Evolutionary conservation across 2,329 filamentous ascomycete species (phyloP), one percentile per base, ranked within the genome.

Genomic region (Ceratocystis lukuohia): DNA sequence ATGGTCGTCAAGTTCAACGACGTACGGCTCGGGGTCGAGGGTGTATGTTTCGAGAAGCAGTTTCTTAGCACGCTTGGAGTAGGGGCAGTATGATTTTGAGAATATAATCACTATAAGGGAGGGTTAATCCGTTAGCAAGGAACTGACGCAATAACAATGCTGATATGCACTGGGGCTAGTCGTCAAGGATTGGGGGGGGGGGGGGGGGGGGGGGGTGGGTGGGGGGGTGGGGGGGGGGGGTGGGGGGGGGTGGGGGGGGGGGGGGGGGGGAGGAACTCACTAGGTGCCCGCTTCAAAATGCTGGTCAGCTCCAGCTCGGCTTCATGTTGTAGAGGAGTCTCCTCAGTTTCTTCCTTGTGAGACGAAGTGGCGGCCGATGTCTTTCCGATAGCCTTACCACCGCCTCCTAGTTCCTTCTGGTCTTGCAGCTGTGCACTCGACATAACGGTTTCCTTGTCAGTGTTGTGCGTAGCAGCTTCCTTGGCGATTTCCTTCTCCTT

Each of bases 21-120:
- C 88, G 72, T 86, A 88, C 0, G 94, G 94, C 10, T 84, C 77
- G 0, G 94, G 94, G 0, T 84, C 82, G 73, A 99, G 95, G 65
- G 79, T 80, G 79, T 97, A 97, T 71, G 88, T 87, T 25, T 92
- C 84, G 53, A 96, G 84, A 50, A 99, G 83, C 66, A 97, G 83
- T 56, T 81, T 80, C 77, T 99, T 99, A 59, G 94, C 94, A 71
- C 85, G 86, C 73, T 86, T 88, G 64, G 91, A 96, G 77, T 84
- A 87, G 0, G 88, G 91, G 75, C 94, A 99, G 77, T 93, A 96
- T 1, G 88, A 84, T 76, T 99, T 97, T 70, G 91, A 96, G 78
- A 97, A 97, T 71, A 99, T 90, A 74, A 96, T 89, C 68, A 97
- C 91, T 94, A 20, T 53, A 25, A 37, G 15, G 10, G 28, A 44